phyloP scores from a whole-genome alignment of 768 basidiomycete species.

The Lyophyllum shimeji region DNA sequence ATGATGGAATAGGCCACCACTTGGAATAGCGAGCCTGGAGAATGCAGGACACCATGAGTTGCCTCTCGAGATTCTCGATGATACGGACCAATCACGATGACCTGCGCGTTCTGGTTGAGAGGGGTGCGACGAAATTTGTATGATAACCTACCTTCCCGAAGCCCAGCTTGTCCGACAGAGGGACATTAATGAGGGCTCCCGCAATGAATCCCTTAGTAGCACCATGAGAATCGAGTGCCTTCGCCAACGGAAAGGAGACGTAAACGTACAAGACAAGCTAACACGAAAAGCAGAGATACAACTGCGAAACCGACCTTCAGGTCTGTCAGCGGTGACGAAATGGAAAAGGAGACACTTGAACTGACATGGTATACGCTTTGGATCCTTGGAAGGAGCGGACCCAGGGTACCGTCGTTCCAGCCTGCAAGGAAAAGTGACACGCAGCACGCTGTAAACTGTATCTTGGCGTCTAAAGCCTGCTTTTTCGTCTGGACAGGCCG shows the following conservation, averaged over 20 bases:
- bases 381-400: constrained; percentile 73
- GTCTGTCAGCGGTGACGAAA: background rate
- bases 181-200: constrained; percentile 31
- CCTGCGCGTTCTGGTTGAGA: constrained; percentile 10
- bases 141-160: constrained; percentile 28
- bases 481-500: constrained; percentile 17
- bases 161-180: constrained; percentile 26
- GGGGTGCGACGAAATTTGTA: background rate
- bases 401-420: constrained; percentile 78
- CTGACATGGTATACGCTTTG: constrained; percentile 55
- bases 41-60: background rate
- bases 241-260: constrained; percentile 13
- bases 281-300: constrained; percentile 45
- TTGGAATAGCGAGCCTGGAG: constrained; percentile 42
- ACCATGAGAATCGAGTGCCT: background rate
- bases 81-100: constrained; percentile 24
- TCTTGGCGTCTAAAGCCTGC: constrained; percentile 22
- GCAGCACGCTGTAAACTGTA: constrained; percentile 58
- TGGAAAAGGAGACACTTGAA: constrained; percentile 28
- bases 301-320: constrained; percentile 45
- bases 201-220: constrained; percentile 26
- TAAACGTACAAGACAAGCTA: constrained; percentile 30
- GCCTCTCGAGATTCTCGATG: background rate
- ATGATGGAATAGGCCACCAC: constrained; percentile 45
- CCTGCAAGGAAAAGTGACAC: constrained; percentile 62